Conservation (phyloP, 305 asterid genomes). For the Andrographis paniculata region DNA sequence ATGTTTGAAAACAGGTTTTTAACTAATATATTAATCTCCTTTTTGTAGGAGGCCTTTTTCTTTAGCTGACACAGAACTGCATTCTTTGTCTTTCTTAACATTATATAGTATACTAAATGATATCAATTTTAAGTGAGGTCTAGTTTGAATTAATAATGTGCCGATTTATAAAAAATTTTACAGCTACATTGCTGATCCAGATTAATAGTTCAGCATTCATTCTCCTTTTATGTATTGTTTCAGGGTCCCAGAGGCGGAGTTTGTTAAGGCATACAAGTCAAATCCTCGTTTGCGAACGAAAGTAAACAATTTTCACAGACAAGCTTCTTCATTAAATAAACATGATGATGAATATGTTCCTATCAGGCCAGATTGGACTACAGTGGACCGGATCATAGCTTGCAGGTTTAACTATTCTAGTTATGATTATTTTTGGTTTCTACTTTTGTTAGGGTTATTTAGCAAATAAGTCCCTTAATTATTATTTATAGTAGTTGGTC, state of each 20-base stretch:
- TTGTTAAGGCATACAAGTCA: conserved; percentile 76
- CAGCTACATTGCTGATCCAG: too few relatives aligned
- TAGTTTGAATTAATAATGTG: too few relatives aligned
- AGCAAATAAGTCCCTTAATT: too few relatives aligned
- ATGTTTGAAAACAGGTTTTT: conserved; percentile 14
- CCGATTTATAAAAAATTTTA: too few relatives aligned
- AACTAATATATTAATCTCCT: not conserved
- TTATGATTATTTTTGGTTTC: conserved; percentile 1
- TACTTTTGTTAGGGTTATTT: too few relatives aligned
- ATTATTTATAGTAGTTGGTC: too few relatives aligned
- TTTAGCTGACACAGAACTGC: not conserved
- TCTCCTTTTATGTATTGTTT: conserved; percentile 22
- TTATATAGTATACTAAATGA: not conserved
- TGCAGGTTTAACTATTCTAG: conserved; percentile 50
- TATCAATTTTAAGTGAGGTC: not conserved
- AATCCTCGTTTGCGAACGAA: conserved; percentile 81
- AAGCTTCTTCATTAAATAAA: conserved; percentile 56
- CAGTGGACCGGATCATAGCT: conserved; percentile 82
- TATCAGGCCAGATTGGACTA: conserved; percentile 92
- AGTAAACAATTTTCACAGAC: conserved; percentile 78
- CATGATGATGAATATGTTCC: conserved; percentile 76
- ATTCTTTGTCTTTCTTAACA: not conserved
- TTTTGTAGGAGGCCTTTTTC: too few relatives aligned
- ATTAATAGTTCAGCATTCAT: too few relatives aligned
- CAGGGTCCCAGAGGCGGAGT: conserved; percentile 95